Evolutionary conservation across 2,329 filamentous ascomycete species (phyloP).

Genomic region (Paraphaeosphaeria sporulosa): DNA sequence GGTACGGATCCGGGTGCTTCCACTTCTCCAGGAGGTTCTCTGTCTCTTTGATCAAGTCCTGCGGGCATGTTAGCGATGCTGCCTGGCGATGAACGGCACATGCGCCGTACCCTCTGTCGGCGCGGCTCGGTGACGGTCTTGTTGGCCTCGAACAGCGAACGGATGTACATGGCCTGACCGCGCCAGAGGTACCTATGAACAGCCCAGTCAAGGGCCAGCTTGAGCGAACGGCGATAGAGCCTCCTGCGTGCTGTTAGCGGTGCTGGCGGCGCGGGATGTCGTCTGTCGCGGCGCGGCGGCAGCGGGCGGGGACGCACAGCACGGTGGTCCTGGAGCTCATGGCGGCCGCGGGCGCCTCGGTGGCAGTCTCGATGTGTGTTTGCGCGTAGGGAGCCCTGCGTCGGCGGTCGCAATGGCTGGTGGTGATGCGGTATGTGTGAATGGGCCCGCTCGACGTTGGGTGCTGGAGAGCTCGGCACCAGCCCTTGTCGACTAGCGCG

Average conservation of each 20-base stretch:
- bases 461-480: constrained; percentile 32
- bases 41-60: constrained; percentile 87
- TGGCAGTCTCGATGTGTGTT: constrained; percentile 19
- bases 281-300: constrained; percentile 20
- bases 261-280: constrained; percentile 24
- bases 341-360: constrained; percentile 26
- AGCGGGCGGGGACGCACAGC: constrained; percentile 38
- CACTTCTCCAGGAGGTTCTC: constrained; percentile 88
- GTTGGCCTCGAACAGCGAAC: constrained; percentile 94
- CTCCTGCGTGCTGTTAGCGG: constrained; percentile 56
- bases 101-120: constrained; percentile 75
- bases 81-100: background rate
- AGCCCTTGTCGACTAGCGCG: constrained; percentile 20
- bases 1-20: constrained; percentile 97
- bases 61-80: constrained; percentile 30
- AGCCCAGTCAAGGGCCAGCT: constrained; percentile 93
- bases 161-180: constrained; percentile 94
- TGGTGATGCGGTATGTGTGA: constrained; percentile 26
- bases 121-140: constrained; percentile 82
- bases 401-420: constrained; percentile 40
- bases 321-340: constrained; percentile 53
- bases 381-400: constrained; percentile 19
- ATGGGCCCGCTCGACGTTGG: constrained; percentile 30
- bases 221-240: constrained; percentile 91
- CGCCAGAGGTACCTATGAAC: constrained; percentile 94